phyloP scores from a whole-genome alignment of 441 rosid genomes.

The Metrosideros polymorpha region DNA sequence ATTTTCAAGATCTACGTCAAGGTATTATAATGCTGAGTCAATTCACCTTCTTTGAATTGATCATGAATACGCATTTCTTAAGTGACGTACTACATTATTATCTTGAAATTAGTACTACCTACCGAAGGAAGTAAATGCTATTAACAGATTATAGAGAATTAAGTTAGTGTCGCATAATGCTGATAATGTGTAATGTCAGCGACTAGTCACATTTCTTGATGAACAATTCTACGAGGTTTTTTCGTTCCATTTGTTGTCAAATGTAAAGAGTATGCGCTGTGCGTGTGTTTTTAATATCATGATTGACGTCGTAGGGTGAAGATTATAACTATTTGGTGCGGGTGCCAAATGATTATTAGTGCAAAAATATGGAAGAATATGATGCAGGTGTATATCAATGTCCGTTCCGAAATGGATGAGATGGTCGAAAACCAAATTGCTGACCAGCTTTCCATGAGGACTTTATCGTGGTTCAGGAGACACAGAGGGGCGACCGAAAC shows the following conservation, averaged over 20 bases:
- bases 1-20: background rate
- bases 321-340: background rate
- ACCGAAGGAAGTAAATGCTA: background rate
- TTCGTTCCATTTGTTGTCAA: background rate
- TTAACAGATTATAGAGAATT: background rate
- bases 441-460: constrained; percentile 86
- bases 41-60: background rate
- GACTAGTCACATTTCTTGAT: background rate
- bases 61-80: background rate
- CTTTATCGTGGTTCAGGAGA: constrained; percentile 72
- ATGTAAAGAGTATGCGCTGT: background rate
- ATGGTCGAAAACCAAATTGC: background rate
- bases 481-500: constrained; percentile 46
- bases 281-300: background rate
- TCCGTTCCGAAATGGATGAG: no score
- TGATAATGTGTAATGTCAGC: background rate
- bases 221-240: background rate
- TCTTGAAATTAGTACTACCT: background rate
- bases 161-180: background rate
- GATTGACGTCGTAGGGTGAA: background rate
- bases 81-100: background rate
- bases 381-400: background rate
- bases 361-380: background rate
- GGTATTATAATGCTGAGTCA: background rate
- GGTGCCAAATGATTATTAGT: background rate